Evolutionary conservation across 441 rosid genomes (phyloP), one percentile per base, ranked within the genome.

Genomic region (Erodium chrysanthum): DNA sequence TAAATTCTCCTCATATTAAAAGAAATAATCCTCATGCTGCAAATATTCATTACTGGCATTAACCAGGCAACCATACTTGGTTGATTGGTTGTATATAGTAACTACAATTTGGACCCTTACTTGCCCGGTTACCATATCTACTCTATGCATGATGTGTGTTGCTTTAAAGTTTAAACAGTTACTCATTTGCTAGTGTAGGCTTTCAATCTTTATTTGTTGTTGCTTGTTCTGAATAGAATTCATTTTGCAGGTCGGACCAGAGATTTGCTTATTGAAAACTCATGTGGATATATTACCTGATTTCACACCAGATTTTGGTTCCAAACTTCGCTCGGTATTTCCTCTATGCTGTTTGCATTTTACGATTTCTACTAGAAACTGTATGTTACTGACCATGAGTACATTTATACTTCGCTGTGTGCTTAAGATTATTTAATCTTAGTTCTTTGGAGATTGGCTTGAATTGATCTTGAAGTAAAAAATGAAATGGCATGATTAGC

Each of bases 261-360:
- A 91, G 82, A 93, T 93, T 50, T 93, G 97, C 72, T 60, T 91
- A 71, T 71, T 91, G 86, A 93, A 93, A 81, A 91, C 98, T 29
- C 98, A 93, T 74, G 96, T 89, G 31, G 98, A 93, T 71, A 91
- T 93, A 50, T 50, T 50, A 20, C 93, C 96, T 33, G 97, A 93
- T 84, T 93, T 88, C 83, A 37, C 44, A 37, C 44, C 44, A 3
- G 44, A 37, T 37, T 37, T 37, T 37, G 9, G 44, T 37, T 37
- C 7, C 44, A 37, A 7, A 37, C 44, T 37, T 7, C 93, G 1
- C 11, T 75, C 78, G 83, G 98, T 91, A 89, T 67, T 21, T 60
- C 52, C 62, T 75, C 73, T 11, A 50, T 8, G 71, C 59, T 40
- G n/a, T 48, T 12, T 44, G 3, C n/a, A 11, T 44, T 44, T 44